Evolutionary conservation across 352 stramenopile species (phyloP).

Genomic region (Pythium periplocum): DNA sequence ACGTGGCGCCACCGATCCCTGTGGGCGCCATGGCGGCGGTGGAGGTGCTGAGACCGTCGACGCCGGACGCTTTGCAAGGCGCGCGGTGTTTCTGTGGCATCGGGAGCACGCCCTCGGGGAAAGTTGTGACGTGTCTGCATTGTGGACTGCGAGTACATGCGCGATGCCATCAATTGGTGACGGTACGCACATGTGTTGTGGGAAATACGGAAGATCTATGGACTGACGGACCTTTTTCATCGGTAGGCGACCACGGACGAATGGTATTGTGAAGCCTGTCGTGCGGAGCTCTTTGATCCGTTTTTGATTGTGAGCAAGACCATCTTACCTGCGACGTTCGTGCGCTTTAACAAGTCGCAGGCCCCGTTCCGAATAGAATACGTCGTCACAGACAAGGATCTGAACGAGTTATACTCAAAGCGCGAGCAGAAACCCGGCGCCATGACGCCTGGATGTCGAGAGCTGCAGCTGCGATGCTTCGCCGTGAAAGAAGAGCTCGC

Average conservation of each 20-base stretch:
- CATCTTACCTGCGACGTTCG: conserved; percentile 43
- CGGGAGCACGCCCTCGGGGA: conserved; percentile 14
- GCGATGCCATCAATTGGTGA: conserved; percentile 72
- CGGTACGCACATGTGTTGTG: conserved; percentile 19
- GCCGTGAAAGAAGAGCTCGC: conserved; percentile 63
- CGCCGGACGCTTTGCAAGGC: conserved; percentile 23
- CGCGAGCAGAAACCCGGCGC: conserved; percentile 39
- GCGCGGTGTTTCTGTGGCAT: conserved; percentile 60
- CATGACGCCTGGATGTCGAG: conserved; percentile 55
- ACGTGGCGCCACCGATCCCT: neutral
- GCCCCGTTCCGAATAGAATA: conserved; percentile 59
- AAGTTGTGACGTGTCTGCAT: conserved; percentile 40
- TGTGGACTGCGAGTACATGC: conserved; percentile 63
- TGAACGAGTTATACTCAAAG: conserved; percentile 64
- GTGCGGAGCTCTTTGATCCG: conserved; percentile 61
- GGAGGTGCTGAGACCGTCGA: conserved; percentile 21
- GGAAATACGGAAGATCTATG: too few species aligned
- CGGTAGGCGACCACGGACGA: conserved; percentile 23
- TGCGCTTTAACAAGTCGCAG: conserved; percentile 53
- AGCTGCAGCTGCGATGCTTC: conserved; percentile 80
- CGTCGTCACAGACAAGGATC: conserved; percentile 59
- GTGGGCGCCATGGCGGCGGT: neutral
- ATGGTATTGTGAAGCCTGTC: conserved; percentile 75
- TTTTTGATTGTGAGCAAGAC: conserved; percentile 63
- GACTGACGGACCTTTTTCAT: too few species aligned